These are phyloP conservation scores for Boletus sensibilis DNA, from an alignment of 768 basidiomycete genomes.

Conservation along the genomic window DNA sequence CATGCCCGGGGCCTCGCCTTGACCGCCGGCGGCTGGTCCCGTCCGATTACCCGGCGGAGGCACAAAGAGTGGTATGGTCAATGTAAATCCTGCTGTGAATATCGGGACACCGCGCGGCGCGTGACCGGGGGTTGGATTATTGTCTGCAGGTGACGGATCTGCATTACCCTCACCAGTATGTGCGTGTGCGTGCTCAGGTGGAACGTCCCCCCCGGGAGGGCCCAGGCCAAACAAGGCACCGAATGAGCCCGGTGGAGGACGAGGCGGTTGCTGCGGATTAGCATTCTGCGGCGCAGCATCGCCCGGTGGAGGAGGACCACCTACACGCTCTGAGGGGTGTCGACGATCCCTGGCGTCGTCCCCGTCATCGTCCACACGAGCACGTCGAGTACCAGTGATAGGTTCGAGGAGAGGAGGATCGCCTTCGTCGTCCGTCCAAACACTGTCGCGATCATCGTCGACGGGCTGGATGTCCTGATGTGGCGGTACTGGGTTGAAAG, in stretches of 20 bases:
- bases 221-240: constrained; percentile 27
- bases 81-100: constrained; percentile 33
- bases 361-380: constrained; percentile 60
- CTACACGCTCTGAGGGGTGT: constrained; percentile 59
- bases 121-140: constrained; percentile 25
- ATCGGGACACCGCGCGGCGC: constrained; percentile 22
- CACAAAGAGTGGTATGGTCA: constrained; percentile 36
- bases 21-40: constrained; percentile 3
- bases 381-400: constrained; percentile 42
- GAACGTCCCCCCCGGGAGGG: constrained; percentile 13
- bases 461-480: constrained; percentile 20
- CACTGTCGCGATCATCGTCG: constrained; percentile 31
- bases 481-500: constrained; percentile 31
- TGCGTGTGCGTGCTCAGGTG: constrained; percentile 20
- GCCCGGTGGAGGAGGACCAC: constrained; percentile 28
- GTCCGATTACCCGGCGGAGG: constrained; percentile 9
- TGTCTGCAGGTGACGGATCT: constrained; percentile 18
- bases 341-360: constrained; percentile 62
- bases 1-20: constrained; percentile 6
- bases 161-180: constrained; percentile 30
- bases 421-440: constrained; percentile 32
- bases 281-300: constrained; percentile 25
- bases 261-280: constrained; percentile 21
- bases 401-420: constrained; percentile 34
- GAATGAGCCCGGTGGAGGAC: constrained; percentile 21